phyloP scores from a whole-genome alignment of 495 filamentous ascomycete genomes.

The Aspergillus sclerotioniger region DNA sequence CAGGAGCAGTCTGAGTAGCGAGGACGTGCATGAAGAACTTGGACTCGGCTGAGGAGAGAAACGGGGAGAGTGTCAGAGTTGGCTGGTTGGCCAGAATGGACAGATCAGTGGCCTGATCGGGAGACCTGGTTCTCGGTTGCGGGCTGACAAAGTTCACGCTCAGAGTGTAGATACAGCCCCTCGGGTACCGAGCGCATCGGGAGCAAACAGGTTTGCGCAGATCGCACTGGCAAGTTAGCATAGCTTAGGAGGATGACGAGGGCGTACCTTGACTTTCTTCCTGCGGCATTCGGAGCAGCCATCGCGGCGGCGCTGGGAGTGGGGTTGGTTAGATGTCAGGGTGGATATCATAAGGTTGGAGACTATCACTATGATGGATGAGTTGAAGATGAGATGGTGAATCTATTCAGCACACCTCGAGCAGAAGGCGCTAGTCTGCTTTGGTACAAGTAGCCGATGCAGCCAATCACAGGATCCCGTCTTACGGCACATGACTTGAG shows the following conservation, averaged over 20 bases:
- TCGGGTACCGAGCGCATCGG: constrained; percentile 30
- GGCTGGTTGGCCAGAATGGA: constrained; percentile 16
- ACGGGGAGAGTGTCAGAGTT: constrained; percentile 19
- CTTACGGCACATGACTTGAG: too few species aligned
- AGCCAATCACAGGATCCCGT: neutral
- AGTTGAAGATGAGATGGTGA: neutral
- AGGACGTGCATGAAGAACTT: constrained; percentile 31
- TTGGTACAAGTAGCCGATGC: neutral
- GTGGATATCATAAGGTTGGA: neutral
- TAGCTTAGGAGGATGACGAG: neutral
- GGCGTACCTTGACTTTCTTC: constrained; percentile 34
- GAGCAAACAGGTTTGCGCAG: constrained; percentile 27
- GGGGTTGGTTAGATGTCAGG: neutral
- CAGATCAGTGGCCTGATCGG: neutral
- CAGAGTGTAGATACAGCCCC: constrained; percentile 26
- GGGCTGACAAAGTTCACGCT: constrained; percentile 17
- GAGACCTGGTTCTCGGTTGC: neutral
- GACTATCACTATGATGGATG: neutral
- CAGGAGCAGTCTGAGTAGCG: constrained; percentile 26
- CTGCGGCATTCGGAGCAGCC: constrained; percentile 35
- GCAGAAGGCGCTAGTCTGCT: neutral
- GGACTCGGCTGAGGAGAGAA: constrained; percentile 22
- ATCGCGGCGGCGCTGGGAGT: constrained; percentile 26
- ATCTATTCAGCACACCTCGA: neutral
- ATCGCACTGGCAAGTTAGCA: constrained; percentile 23